Conservation (phyloP, 139 green algal species). For the Chloropicon primus region DNA sequence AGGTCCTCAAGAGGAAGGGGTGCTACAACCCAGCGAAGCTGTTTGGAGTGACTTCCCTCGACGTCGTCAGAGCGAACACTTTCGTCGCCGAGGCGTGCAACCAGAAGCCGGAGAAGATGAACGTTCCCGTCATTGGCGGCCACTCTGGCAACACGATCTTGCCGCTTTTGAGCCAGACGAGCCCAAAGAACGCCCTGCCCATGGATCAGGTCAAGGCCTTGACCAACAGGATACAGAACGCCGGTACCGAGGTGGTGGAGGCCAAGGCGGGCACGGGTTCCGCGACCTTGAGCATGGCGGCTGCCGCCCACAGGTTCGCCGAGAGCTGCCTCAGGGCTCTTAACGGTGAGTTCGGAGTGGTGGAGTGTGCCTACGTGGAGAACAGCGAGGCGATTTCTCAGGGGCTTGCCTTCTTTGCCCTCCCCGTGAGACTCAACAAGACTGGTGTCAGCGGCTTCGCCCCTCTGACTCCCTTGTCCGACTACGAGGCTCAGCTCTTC, state of each 20-base stretch:
- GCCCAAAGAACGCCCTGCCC: constrained; percentile 54
- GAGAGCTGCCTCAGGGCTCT: not conserved
- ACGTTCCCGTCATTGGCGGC: constrained; percentile 89
- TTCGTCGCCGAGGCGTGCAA: constrained; percentile 83
- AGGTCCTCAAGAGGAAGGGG: constrained; percentile 66
- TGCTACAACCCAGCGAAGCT: constrained; percentile 75
- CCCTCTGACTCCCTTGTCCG: not conserved
- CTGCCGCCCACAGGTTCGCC: not conserved
- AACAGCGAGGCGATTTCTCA: not conserved
- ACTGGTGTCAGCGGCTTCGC: not conserved
- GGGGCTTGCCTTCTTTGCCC: not conserved
- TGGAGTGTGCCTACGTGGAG: not conserved
- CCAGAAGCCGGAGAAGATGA: constrained; percentile 55
- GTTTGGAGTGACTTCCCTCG: constrained; percentile 91
- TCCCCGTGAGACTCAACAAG: not conserved
- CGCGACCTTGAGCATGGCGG: constrained; percentile 94
- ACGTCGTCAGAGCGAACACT: constrained; percentile 71
- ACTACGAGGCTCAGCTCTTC: not conserved
- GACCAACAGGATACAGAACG: constrained; percentile 84
- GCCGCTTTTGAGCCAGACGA: constrained; percentile 86
- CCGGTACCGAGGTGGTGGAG: constrained; percentile 90
- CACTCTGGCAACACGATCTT: constrained; percentile 97
- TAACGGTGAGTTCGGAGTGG: not conserved
- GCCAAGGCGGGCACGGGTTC: constrained; percentile 35
- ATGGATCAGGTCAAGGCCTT: constrained; percentile 66